Conservation (phyloP, 345 rosid genomes). For the Conringia planisiliqua region DNA sequence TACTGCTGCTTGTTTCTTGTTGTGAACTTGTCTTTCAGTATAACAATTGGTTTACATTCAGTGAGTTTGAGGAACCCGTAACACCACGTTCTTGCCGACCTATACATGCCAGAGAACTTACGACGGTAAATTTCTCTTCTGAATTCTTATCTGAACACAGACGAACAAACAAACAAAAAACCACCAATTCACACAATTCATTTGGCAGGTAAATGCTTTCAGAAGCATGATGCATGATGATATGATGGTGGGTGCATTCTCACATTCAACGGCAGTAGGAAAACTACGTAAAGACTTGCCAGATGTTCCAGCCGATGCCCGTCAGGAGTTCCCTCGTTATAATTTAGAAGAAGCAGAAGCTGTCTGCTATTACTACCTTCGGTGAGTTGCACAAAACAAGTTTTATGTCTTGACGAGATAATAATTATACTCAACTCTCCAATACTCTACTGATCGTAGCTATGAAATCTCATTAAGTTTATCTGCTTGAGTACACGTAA, state of each 20-base stretch:
- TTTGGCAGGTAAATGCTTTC: conserved; percentile 83
- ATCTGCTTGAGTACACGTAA: not conserved
- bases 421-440: not conserved
- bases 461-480: not conserved
- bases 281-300: conserved; percentile 86
- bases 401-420: not conserved
- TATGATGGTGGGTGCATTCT: conserved; percentile 97
- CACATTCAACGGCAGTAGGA: conserved; percentile 94
- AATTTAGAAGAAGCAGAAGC: conserved; percentile 76
- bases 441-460: not conserved
- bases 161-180: not conserved
- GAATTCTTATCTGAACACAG: not conserved
- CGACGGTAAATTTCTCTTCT: conserved; percentile 55
- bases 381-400: conserved; percentile 45
- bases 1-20: conserved; percentile 24
- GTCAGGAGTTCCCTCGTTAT: conserved; percentile 65
- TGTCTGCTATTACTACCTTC: conserved; percentile 86
- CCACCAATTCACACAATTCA: not conserved
- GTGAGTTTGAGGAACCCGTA: conserved; percentile 84
- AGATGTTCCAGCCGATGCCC: conserved; percentile 84
- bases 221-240: conserved; percentile 88
- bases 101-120: conserved; percentile 85
- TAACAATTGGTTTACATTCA: conserved; percentile 94
- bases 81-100: conserved; percentile 66
- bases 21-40: conserved; percentile 51